phyloP scores from a whole-genome alignment of 352 stramenopile genomes.

The Phytopythium litorale region DNA sequence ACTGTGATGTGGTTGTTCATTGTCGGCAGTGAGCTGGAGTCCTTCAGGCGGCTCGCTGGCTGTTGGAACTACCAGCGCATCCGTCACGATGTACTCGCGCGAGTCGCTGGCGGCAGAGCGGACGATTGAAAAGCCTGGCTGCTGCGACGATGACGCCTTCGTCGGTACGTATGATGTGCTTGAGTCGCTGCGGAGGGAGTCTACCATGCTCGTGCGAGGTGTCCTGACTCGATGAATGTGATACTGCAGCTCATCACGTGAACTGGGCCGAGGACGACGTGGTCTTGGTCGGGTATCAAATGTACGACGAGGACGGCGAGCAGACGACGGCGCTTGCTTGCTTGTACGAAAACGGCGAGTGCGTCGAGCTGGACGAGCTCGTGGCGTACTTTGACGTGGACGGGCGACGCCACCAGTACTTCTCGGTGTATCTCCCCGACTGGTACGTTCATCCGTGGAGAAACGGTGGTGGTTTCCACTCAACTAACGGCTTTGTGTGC shows the following conservation, averaged over 20 bases:
- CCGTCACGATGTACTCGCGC: conserved; percentile 31
- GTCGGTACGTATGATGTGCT: conserved; percentile 17
- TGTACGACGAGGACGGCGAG: conserved; percentile 45
- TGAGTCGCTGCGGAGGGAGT: background rate
- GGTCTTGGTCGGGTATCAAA: conserved; percentile 55
- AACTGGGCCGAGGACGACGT: conserved; percentile 72
- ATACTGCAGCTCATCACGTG: conserved; percentile 46
- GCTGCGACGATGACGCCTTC: conserved; percentile 27
- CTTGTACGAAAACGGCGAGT: conserved; percentile 48
- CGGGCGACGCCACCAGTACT: conserved; percentile 54
- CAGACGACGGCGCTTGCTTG: conserved; percentile 52
- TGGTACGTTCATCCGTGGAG: conserved; percentile 26
- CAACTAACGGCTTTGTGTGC: conserved; percentile 4
- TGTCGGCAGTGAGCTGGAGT: conserved; percentile 39
- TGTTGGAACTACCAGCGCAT: conserved; percentile 29
- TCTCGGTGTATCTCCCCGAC: conserved; percentile 54
- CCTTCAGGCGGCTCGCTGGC: conserved; percentile 40
- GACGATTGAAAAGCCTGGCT: conserved; percentile 35
- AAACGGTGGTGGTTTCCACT: conserved; percentile 4
- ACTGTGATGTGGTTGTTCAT: background rate
- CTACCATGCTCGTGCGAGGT: background rate
- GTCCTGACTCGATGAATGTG: background rate
- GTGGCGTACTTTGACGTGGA: conserved; percentile 64
- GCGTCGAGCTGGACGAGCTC: conserved; percentile 53
- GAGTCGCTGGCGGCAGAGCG: conserved; percentile 21